These are phyloP conservation scores for Clarireedia paspali DNA, from an alignment of 2,329 filamentous ascomycete genomes.

Conservation along the genomic window DNA sequence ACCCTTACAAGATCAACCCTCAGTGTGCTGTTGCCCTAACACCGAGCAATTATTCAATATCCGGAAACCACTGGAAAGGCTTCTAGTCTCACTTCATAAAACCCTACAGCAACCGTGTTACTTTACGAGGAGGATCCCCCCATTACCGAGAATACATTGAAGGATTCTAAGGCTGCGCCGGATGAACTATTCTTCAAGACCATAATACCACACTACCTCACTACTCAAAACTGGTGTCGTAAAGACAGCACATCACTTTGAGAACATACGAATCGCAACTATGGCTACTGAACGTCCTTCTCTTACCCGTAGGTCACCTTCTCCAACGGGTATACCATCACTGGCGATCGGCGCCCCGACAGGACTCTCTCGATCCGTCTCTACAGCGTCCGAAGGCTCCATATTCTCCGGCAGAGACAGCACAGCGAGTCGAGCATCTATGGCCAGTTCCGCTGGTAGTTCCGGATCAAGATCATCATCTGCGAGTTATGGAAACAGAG, in stretches of 20 bases:
- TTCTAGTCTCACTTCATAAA: conserved; percentile 13
- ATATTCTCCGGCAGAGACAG: conserved; percentile 36
- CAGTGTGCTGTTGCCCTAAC: not conserved
- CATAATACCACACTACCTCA: too few species aligned
- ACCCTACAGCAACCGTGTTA: conserved; percentile 19
- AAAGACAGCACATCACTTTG: too few species aligned
- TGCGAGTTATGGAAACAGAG: conserved; percentile 41
- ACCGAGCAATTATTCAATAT: conserved; percentile 11
- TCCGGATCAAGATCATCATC: conserved; percentile 55
- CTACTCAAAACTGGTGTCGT: too few species aligned
- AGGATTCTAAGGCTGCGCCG: too few species aligned
- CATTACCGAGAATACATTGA: too few species aligned
- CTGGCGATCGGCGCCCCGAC: conserved; percentile 52
- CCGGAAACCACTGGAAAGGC: conserved; percentile 1
- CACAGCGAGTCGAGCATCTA: conserved; percentile 44
- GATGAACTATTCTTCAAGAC: too few species aligned
- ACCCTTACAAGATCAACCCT: too few species aligned
- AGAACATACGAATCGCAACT: not conserved
- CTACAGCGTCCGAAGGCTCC: conserved; percentile 43
- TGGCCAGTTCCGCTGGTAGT: conserved; percentile 42
- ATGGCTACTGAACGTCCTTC: conserved; percentile 22
- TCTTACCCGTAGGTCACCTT: conserved; percentile 44
- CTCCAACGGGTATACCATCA: conserved; percentile 55
- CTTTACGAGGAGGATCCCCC: not conserved
- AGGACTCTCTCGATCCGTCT: conserved; percentile 56